Conservation (phyloP, 2,329 filamentous ascomycete genomes). For the Ophiostoma angusticollis region DNA sequence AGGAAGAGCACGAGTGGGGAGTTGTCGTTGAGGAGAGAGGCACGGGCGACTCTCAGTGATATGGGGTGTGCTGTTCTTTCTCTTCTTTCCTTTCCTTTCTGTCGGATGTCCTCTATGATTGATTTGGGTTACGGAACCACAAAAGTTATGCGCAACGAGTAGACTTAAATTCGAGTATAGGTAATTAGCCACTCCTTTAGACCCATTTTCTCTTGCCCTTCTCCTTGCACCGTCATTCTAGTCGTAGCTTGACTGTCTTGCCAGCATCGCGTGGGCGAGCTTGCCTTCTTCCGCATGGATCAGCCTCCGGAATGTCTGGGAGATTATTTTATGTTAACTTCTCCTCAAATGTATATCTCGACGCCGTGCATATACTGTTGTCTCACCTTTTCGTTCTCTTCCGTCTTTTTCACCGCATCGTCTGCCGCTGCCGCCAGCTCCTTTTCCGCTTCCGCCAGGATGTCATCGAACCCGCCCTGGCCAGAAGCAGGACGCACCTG, state of each 20-base stretch:
- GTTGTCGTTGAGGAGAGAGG: conserved; percentile 48
- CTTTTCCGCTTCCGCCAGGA: conserved; percentile 8
- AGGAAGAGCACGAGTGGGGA: conserved; percentile 55
- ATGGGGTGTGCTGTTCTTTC: too few species aligned
- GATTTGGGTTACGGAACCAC: neutral
- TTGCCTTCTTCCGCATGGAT: conserved; percentile 15
- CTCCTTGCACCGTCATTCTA: too few species aligned
- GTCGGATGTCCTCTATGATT: neutral
- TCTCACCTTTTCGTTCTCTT: conserved; percentile 15
- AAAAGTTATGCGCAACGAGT: neutral
- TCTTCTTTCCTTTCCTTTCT: too few species aligned
- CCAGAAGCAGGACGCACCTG: too few species aligned
- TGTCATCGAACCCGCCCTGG: neutral
- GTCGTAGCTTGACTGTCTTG: conserved; percentile 14
- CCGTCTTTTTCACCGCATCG: conserved; percentile 11
- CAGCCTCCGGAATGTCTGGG: conserved; percentile 12
- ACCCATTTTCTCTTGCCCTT: neutral
- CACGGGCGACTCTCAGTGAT: too few species aligned
- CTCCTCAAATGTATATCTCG: neutral
- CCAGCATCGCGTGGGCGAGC: conserved; percentile 14
- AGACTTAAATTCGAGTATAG: neutral
- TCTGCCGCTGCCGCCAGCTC: conserved; percentile 7
- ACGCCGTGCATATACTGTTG: neutral
- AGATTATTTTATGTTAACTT: neutral
- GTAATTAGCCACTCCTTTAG: too few species aligned